These are phyloP conservation scores for Tuber umbilicatum DNA, from an alignment of 495 filamentous ascomycete species.

Conservation along the genomic window DNA sequence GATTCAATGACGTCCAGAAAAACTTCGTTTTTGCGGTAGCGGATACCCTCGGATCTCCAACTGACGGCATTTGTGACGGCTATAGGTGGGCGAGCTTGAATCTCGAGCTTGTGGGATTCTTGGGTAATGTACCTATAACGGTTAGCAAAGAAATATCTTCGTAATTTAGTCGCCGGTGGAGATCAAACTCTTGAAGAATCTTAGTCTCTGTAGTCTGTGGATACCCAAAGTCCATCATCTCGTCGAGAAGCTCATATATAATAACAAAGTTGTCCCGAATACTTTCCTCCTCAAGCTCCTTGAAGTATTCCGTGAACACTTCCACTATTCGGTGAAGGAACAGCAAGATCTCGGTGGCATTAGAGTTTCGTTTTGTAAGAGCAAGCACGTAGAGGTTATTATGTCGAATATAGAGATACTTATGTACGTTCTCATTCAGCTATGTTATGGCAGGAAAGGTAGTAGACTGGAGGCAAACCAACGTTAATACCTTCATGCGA, in stretches of 20 bases:
- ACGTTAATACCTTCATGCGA: slow-evolving; percentile 98
- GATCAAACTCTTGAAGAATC: slow-evolving; percentile 79
- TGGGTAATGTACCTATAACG: slow-evolving; percentile 82
- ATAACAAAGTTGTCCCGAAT: slow-evolving; percentile 99
- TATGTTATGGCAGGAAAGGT: slow-evolving; percentile 6
- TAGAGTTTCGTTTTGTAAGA: slow-evolving; percentile 96
- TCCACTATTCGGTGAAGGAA: slow-evolving; percentile 98
- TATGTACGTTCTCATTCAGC: slow-evolving; percentile 1
- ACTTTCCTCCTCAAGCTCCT: slow-evolving; percentile 96
- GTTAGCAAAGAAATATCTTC: not conserved
- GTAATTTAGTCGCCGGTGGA: not conserved
- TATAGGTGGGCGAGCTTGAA: slow-evolving; percentile 98
- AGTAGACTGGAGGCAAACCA: slow-evolving; percentile 40
- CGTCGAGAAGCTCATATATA: slow-evolving; percentile 97
- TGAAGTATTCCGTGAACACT: slow-evolving; percentile 99
- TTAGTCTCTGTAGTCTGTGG: slow-evolving; percentile 98
- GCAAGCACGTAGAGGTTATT: slow-evolving; percentile 99
- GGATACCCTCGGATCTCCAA: slow-evolving; percentile 96
- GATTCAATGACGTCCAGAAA: slow-evolving; percentile 98
- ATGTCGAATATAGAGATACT: slow-evolving; percentile 99
- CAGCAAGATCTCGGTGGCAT: slow-evolving; percentile 95
- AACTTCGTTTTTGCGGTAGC: slow-evolving; percentile 99
- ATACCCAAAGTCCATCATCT: slow-evolving; percentile 99
- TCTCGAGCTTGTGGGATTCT: slow-evolving; percentile 96
- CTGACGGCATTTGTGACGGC: slow-evolving; percentile 97